phyloP scores from a whole-genome alignment of 1,284 basidiomycete genomes.

The Bondarzewia mesenterica region DNA sequence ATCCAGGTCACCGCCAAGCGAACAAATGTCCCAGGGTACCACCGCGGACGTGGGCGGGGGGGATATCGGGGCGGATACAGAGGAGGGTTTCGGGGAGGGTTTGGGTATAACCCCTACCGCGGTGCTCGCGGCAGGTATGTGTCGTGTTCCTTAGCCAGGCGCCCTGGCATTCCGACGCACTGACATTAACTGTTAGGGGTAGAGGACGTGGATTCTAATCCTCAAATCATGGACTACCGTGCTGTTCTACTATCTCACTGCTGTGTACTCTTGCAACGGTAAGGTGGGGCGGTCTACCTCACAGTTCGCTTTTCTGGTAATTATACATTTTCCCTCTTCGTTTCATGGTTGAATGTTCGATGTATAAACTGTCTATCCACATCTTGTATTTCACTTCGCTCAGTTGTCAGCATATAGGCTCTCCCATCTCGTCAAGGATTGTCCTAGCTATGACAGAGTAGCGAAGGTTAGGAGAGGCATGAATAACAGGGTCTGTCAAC shows the following conservation, averaged over 20 bases:
- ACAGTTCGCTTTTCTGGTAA: background rate
- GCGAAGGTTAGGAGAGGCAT: too few relatives aligned
- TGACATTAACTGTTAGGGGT: slow-evolving; percentile 37
- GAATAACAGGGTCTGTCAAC: too few relatives aligned
- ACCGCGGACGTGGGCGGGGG: slow-evolving; percentile 66
- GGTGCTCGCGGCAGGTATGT: slow-evolving; percentile 72
- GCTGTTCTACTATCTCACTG: slow-evolving; percentile 3
- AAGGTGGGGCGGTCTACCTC: background rate
- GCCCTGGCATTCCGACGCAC: background rate
- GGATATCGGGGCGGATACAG: slow-evolving; percentile 65
- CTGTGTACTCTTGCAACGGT: slow-evolving; percentile 1
- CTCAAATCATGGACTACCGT: slow-evolving; percentile 3
- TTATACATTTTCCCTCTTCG: background rate
- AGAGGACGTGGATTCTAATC: slow-evolving; percentile 57
- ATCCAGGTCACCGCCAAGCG: slow-evolving; percentile 82
- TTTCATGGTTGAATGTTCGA: background rate
- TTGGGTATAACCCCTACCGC: slow-evolving; percentile 72
- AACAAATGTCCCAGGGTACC: slow-evolving; percentile 89
- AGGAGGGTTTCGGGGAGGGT: slow-evolving; percentile 51
- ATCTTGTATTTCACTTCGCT: too few relatives aligned
- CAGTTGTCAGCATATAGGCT: too few relatives aligned
- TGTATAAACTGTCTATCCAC: background rate
- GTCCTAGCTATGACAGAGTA: too few relatives aligned
- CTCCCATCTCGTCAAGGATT: too few relatives aligned
- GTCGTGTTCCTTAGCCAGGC: background rate